Evolutionary conservation across 768 basidiomycete species (phyloP).

Genomic region (Lactarius hengduanensis): DNA sequence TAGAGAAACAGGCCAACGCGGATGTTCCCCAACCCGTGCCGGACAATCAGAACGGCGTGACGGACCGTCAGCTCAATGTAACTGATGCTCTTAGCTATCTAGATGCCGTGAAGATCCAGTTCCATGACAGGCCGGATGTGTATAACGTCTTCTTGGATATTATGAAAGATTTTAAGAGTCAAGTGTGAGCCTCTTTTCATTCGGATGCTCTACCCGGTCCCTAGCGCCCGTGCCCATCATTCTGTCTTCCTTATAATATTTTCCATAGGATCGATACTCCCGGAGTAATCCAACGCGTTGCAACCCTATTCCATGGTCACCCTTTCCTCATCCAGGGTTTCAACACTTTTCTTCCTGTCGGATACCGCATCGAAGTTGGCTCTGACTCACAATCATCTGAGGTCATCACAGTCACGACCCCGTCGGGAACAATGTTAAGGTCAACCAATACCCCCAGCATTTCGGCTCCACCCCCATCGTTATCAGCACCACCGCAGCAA

Average conservation of each 20-base stretch:
- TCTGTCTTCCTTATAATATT: no score
- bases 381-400: conserved; percentile 60
- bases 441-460: conserved; percentile 32
- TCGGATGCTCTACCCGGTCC: neutral
- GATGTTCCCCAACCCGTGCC: conserved; percentile 14
- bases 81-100: conserved; percentile 62
- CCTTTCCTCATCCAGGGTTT: conserved; percentile 93
- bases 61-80: conserved; percentile 54
- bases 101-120: conserved; percentile 62
- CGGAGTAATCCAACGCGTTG: conserved; percentile 94
- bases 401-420: conserved; percentile 76
- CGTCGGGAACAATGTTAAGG: conserved; percentile 53
- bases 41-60: conserved; percentile 16
- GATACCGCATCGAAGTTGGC: conserved; percentile 88
- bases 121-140: conserved; percentile 56
- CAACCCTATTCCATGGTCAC: conserved; percentile 88
- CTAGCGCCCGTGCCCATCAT: neutral
- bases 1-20: conserved; percentile 3
- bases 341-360: conserved; percentile 94
- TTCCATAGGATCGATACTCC: conserved; percentile 87
- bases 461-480: conserved; percentile 13
- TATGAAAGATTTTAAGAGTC: conserved; percentile 76
- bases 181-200: conserved; percentile 41
- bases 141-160: conserved; percentile 66
- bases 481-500: neutral